Base-by-base conservation (phyloP, 768 basidiomycete genomes). In the Lactifluus echinatus region DNA sequence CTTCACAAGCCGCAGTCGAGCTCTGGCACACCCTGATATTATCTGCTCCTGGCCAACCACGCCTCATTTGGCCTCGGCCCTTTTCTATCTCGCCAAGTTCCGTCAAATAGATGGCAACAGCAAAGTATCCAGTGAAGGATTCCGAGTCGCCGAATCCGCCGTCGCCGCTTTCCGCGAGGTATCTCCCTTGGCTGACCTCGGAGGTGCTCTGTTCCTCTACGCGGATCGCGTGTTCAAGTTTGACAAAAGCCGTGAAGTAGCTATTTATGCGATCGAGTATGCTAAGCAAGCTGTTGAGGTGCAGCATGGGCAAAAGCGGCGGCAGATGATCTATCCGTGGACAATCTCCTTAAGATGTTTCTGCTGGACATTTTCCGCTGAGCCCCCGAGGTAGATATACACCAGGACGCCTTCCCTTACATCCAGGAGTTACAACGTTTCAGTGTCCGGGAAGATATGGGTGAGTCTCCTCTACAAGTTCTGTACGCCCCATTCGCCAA, bases 271-370 rank as follows among this genome's bases (percentile, higher is more conserved):
- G 1, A 26, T 54, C 0, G 42, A 45, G 21, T 59, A 50, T 21
- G 57, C 57, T 24, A 59, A 59, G 42, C 33, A 55, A 50, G 53
- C 57, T 3, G 53, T 59, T 19, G 26, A 44, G 28, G 40, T 59
- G 4, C 57, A 59, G 8, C 57, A 54, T 19, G 31, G 10, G 26
- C n/a, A n/a, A n/a, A n/a, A n/a, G n/a, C n/a, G n/a, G n/a, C n/a
- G n/a, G n/a, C n/a, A n/a, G n/a, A n/a, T n/a, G n/a, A n/a, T n/a
- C n/a, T n/a, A n/a, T n/a, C n/a, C n/a, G n/a, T n/a, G n/a, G n/a
- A n/a, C n/a, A n/a, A n/a, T n/a, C n/a, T n/a, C n/a, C n/a, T n/a
- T n/a, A n/a, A n/a, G n/a, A n/a, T n/a, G n/a, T n/a, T n/a, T n/a
- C n/a, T n/a, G n/a, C n/a, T n/a, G n/a, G n/a, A n/a, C n/a, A n/a